Evolutionary conservation across 495 filamentous ascomycete species (phyloP).

Genomic region (Aspergillus sclerotiicarbonarius): DNA sequence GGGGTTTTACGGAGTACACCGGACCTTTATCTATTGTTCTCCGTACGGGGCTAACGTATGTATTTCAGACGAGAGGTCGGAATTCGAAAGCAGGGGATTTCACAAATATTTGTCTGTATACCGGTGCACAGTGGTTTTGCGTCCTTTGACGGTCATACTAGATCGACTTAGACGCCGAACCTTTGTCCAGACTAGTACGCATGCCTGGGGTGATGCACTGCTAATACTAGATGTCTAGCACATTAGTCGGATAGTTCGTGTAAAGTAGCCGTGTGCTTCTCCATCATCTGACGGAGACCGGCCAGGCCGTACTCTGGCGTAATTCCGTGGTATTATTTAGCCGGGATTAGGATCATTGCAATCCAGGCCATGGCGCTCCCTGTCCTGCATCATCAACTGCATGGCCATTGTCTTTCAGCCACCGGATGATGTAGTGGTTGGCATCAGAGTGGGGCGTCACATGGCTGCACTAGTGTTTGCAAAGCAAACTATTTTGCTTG

Average conservation of each 20-base stretch:
- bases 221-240: too few relatives aligned
- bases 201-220: too few relatives aligned
- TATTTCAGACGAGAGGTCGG: too few relatives aligned
- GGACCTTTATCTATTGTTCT: neutral
- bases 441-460: slow-evolving; percentile 6
- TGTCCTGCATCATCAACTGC: neutral
- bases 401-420: neutral
- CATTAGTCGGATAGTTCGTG: too few relatives aligned
- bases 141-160: too few relatives aligned
- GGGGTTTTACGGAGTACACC: neutral
- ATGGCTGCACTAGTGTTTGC: slow-evolving; percentile 3
- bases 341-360: neutral
- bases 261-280: neutral
- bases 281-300: neutral
- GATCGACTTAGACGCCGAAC: too few relatives aligned
- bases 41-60: too few relatives aligned
- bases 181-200: too few relatives aligned
- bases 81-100: too few relatives aligned
- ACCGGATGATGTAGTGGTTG: slow-evolving; percentile 1
- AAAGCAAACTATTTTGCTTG: neutral
- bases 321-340: neutral
- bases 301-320: neutral
- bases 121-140: too few relatives aligned
- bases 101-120: too few relatives aligned
- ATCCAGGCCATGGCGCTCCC: neutral